Base-by-base conservation (phyloP, 2,329 filamentous ascomycete genomes). In the Lasiodiplodia theobromae region DNA sequence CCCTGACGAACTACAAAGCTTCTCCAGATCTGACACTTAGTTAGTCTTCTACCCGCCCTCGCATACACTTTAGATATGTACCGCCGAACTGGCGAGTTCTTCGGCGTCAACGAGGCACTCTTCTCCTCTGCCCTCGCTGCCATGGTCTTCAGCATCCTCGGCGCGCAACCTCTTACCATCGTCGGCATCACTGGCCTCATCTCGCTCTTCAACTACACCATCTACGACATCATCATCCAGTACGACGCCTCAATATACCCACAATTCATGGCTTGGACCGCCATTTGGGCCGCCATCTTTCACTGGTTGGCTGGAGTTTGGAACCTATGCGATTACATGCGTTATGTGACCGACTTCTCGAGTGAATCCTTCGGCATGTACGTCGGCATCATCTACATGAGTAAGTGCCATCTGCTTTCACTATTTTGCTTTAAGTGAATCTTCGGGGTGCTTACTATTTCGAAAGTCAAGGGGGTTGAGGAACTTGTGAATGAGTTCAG, bases 61-160 rank as follows among this genome's bases (percentile, higher is more conserved):
- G 87, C 87, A 2, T 89, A 87, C 71, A 84, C 84, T 2, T 77
- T 88, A 21, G 86, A 89, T 73, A 88, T 88, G 85, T 82, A 84
- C 67, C 82, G 86, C 7, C 80, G 84, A 18, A 88, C 86, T 0
- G 83, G 82, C 28, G 79, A 81, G 21, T 87, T 86, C 76, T 87
- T 83, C 70, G 86, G 86, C 44, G 81, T 88, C 73, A 88, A 87
- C 69, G 85, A 88, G 73, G 84, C 82, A 0, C 78, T 88, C 2
- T 85, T 87, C 71, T 81, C 85, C 1, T 87, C 85, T 0, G 86
- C 84, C 2, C 74, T 87, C n/a, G 85, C 84, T 2, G 85, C 85
- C 3, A 82, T 87, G 71, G 82, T 87, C 1, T 87, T 87, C 74
- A 86, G 83, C 71, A 72, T 84, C 6, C 72, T 87, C 2, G 80